Percentiles rank a stretch among this genome's conserved stretches.
phyloP scores from a whole-genome alignment of 768 basidiomycete species.

The Crassisporium funariophilum region DNA sequence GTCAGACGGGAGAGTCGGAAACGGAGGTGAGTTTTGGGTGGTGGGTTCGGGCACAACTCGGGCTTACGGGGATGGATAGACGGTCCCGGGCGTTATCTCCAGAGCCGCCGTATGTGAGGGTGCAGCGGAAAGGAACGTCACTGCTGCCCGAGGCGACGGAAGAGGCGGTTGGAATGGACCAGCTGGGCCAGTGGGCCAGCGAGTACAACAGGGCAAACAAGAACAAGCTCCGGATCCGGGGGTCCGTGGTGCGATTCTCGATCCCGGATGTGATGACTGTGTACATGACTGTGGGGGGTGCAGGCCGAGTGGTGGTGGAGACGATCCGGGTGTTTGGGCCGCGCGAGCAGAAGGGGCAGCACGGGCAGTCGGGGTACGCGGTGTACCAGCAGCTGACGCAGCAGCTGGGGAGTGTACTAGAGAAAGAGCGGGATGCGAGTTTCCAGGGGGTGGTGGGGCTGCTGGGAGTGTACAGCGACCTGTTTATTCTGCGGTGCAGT shows the following conservation, averaged over 20 bases:
- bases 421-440: constrained; percentile 52
- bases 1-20: constrained; percentile 54
- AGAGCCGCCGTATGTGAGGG: constrained; percentile 16
- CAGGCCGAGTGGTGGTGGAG: constrained; percentile 51
- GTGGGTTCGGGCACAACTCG: not conserved
- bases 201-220: constrained; percentile 53
- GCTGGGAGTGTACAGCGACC: constrained; percentile 46
- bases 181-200: constrained; percentile 55
- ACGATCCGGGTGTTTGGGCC: constrained; percentile 73
- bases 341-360: constrained; percentile 73
- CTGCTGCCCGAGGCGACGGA: constrained; percentile 45
- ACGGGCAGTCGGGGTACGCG: constrained; percentile 67
- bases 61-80: not conserved
- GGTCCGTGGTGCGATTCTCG: constrained; percentile 55
- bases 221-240: constrained; percentile 59
- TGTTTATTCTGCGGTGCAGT: constrained; percentile 65
- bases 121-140: constrained; percentile 39
- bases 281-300: constrained; percentile 54
- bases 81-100: constrained; percentile 11
- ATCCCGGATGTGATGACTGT: constrained; percentile 68
- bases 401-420: constrained; percentile 61
- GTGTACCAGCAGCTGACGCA: constrained; percentile 70
- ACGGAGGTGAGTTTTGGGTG: constrained; percentile 46
- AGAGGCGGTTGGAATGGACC: constrained; percentile 44
- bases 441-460: constrained; percentile 56